Evolutionary conservation across 345 rosid genomes (phyloP), one percentile per base, ranked within the genome.

Genomic region (Rhizophora mangle): DNA sequence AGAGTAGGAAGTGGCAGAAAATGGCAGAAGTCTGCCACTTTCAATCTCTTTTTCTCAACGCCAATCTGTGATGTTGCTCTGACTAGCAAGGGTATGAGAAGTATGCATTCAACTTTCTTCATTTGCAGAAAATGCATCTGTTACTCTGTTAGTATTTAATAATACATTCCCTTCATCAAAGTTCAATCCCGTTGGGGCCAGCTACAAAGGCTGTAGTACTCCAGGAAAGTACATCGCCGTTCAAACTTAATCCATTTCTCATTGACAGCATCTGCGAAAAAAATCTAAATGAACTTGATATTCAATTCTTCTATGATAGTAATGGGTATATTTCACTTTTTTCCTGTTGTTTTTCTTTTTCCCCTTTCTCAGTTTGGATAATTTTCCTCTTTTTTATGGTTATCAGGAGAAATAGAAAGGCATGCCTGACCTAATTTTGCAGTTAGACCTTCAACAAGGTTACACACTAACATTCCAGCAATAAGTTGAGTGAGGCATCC

Each of bases 231-330:
- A 78, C 82, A 82, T 69, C 26, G 86, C 34, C 85, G 56, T 83
- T 82, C 74, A 83, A 76, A 73, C 82, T 77, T 68, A 82, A 51
- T 32, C 87, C 90, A 57, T 86, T 84, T 80, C 90, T 82, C 87
- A 84, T 76, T 8, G 87, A 72, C 62, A 86, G 67, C 90, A 86
- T 86, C 86, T 86, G 90, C 61, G 62, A 47, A 60, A 62, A 53
- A 77, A 79, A 4, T 60, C 62, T 64, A 65, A 65, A 68, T 30
- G 18, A 13, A n/a, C 13, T 22, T 22, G 13, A 21, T 22, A 9
- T 22, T 26, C 59, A 55, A 55, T 55, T 55, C 29, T 22, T 21
- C 21, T 55, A 22, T 21, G 59, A 55, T 0, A 22, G 22, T 8
- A 55, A 55, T 2, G 27, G 2, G 27, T 21, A 20, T 8, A 54